Conservation (phyloP, 768 basidiomycete species). For the Rhizopogon sp. region DNA sequence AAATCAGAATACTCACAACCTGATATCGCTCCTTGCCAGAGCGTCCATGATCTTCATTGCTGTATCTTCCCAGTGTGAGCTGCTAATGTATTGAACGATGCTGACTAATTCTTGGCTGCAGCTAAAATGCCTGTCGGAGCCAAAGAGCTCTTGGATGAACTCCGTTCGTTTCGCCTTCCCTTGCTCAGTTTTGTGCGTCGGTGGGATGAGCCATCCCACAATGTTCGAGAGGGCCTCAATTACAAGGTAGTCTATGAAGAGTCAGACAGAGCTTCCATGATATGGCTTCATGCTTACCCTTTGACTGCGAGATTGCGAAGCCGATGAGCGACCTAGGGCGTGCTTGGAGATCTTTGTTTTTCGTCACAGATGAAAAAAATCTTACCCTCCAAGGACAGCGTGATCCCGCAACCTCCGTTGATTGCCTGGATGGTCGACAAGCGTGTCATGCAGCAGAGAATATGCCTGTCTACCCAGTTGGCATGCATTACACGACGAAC, state of each 20-base stretch:
- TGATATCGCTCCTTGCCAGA: constrained; percentile 40
- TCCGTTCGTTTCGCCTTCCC: constrained; percentile 32
- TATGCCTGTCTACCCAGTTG: constrained; percentile 40
- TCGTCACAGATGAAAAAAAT: neutral
- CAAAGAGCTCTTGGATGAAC: constrained; percentile 52
- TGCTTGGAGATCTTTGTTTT: neutral
- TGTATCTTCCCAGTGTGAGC: constrained; percentile 50
- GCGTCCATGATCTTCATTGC: constrained; percentile 41
- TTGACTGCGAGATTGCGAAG: constrained; percentile 39
- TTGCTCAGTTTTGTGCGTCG: constrained; percentile 30
- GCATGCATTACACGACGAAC: constrained; percentile 12
- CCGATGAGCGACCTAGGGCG: constrained; percentile 42
- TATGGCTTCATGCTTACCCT: constrained; percentile 29
- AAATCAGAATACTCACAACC: constrained; percentile 38
- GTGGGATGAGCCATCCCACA: constrained; percentile 51
- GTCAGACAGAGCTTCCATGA: neutral
- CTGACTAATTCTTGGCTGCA: constrained; percentile 33
- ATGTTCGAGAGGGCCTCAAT: constrained; percentile 54
- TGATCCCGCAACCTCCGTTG: constrained; percentile 40
- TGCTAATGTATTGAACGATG: constrained; percentile 37
- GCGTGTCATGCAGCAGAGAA: constrained; percentile 45
- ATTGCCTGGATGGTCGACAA: constrained; percentile 35
- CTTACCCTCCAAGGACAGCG: constrained; percentile 46
- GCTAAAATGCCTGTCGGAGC: constrained; percentile 30
- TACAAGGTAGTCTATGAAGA: constrained; percentile 44